Evolutionary conservation across 805 yeast genomes (phyloP), one percentile per base, ranked within the genome.

Genomic region (Ascoidea asiatica): DNA sequence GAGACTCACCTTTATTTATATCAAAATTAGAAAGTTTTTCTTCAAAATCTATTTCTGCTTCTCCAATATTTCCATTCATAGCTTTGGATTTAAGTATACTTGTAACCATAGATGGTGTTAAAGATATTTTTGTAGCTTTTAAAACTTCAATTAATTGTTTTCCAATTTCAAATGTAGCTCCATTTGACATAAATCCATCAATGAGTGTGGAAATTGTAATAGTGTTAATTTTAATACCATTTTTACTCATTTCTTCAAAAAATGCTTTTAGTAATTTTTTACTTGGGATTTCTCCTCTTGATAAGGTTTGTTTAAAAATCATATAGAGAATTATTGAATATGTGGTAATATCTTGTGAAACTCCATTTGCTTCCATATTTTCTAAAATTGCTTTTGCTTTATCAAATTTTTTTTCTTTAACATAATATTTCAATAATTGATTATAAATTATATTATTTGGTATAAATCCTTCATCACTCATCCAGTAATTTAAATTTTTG

Each of bases 321-420:
- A 69, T 59, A 52, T 79, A 78, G 44, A 80, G 66, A 20, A 79
- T 60, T 35, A 73, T 69, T 3, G 88, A 72, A 59, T 75, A 75
- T 2, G 89, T 79, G 17, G 76, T 76, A 40, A 76, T 65, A 55
- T 78, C 84, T 21, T 81, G 81, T 36, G 64, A 53, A 20, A 79
- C 57, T 3, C 61, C 56, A 21, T 62, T 46, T 29, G 56, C 56
- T 37, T 54, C 56, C 75, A 79, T 70, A 46, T 63, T 62, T 33
- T 67, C 62, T 38, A 81, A 58, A 13, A 74, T 63, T n/a, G 63
- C 65, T n/a, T 64, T 63, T 4, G 80, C 80, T 41, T 65, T 64
- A 23, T 63, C 66, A 47, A 56, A 56, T 19, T 75, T 65, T 38
- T 65, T 62, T 5, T 44, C 47, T 36, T 63, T 60, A 18, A 72